Base-by-base conservation (phyloP, 2,329 filamentous ascomycete genomes). In the Aspergillus ochraceus region DNA sequence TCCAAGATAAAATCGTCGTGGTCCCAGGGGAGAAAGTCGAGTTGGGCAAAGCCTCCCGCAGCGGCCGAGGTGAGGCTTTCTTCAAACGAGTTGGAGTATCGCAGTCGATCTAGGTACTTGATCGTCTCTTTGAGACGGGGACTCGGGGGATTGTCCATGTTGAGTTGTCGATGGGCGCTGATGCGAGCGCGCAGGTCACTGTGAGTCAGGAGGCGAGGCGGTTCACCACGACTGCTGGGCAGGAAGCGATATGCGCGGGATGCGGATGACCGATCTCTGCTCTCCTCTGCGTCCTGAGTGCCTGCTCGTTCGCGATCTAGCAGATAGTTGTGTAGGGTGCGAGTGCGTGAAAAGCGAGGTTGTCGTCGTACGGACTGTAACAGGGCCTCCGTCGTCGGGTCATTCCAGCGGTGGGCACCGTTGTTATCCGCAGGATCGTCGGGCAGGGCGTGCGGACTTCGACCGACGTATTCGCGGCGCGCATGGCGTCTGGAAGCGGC, bases 51-150 rank as follows among this genome's bases (percentile, higher is more conserved):
- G 12, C 82, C 82, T 26, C 80, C 80, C 29, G 83, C 83, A 5
- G 82, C 79, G 14, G 84, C 84, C 19, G 77, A 79, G 39, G 77
- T 78, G 19, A 86, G 72, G 61, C 82, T 83, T 62, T 87, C 84
- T 61, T 86, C 81, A 54, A 83, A 79, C 12, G 78, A 80, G 57
- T 72, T 78, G 30, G 81, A 84, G 56, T 79, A 78, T 17, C 85
- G 83, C 62, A 89, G 76, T 55, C 81, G 79, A 57, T 85, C 83
- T 17, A 89, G 79, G 70, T 89, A 89, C 66, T 80, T 82, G 66
- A 89, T 83, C 1, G 84, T 83, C 64, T 84, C 82, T 67, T 86
- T 84, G 54, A 89, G 70, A 54, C 77, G 70, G 20, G 70, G 67
- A 36, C 71, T 71, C 6, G 70, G 70, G 2, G 72, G 69, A n/a